A percentile compares a stretch with the other conserved stretches of the same genome.
Conservation (phyloP, 768 basidiomycete species). For the Suillus americanus region DNA sequence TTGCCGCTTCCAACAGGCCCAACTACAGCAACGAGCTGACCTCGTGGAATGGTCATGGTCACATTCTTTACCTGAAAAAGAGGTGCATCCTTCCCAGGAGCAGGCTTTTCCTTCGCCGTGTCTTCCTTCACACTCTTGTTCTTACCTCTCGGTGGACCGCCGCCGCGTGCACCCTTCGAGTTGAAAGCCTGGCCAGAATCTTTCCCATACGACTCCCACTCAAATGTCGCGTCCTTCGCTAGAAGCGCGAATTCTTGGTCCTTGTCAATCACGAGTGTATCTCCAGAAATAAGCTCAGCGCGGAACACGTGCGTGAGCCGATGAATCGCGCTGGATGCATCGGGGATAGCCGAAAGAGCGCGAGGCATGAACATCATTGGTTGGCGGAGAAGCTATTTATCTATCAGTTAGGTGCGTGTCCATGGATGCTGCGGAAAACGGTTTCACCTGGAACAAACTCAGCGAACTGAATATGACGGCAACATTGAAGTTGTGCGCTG, state of each 20-base stretch:
- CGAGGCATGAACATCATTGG: constrained; percentile 69
- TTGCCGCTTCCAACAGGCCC: constrained; percentile 73
- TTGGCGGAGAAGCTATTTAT: constrained; percentile 56
- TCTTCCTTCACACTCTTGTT: constrained; percentile 5
- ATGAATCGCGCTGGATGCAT: constrained; percentile 61
- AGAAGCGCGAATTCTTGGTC: constrained; percentile 47
- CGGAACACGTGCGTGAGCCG: constrained; percentile 45
- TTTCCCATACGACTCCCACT: constrained; percentile 51
- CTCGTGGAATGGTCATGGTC: constrained; percentile 53
- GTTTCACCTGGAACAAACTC: constrained; percentile 52
- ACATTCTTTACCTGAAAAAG: constrained; percentile 52
- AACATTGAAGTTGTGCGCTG: constrained; percentile 54
- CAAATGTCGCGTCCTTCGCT: constrained; percentile 56
- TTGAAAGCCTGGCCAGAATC: constrained; percentile 5
- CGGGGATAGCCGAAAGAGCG: constrained; percentile 59
- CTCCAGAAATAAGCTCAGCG: constrained; percentile 49
- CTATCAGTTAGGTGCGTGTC: neutral
- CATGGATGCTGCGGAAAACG: neutral
- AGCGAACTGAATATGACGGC: constrained; percentile 69
- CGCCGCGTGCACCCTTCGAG: constrained; percentile 5
- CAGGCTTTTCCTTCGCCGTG: constrained; percentile 14
- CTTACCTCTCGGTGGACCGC: neutral
- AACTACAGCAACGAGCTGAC: constrained; percentile 59
- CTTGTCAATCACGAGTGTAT: constrained; percentile 43
- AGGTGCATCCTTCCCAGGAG: constrained; percentile 2